Evolutionary conservation across 108 stramenopile genomes (phyloP), one percentile per base, ranked within the genome.

Genomic region (Seminavis robusta): DNA sequence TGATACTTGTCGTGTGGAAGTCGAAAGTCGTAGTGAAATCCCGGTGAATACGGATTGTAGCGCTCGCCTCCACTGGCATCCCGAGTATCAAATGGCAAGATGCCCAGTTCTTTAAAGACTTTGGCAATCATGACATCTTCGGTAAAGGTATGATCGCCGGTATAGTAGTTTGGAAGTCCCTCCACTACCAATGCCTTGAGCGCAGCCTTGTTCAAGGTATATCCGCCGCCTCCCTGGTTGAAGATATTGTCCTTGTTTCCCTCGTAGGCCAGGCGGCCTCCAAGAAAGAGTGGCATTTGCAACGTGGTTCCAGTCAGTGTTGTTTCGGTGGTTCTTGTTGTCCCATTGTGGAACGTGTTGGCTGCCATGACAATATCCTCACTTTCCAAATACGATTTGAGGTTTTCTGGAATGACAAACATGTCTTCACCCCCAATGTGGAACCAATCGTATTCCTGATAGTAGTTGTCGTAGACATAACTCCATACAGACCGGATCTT

Each of bases 11-110:
- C 56, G 10, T 56, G 33, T 17, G 69, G 61, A 21, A 71, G 33
- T 27, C 44, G 59, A 30, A 63, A 95, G 19, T 52, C 72, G 27
- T 79, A 74, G 58, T 94, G 94, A 33, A 94, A 85, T 1, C 84
- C 90, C 15, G 96, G 94, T 53, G 73, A 49, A 66, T 94, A 97
- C 15, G 94, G 93, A 80, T 85, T 91, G 56, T 94, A 97, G 15
- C 96, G 69, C 53, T 97, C 96, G 1, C 91, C 76, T 0, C 92
- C 92, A 9, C 47, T 46, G 26, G 74, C 80, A 51, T 97, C 96
- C 39, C 89, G 80, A 24, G 96, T 95, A 56, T 97, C 92, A 61
- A 80, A 90, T 0, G 88, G 81, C 13, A 66, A 59, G 34, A 93
- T 73, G 19, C 66, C 74, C 52, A 64, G 47, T 65, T 85, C 66